These are phyloP conservation scores for Ascochyta rabiei DNA, from an alignment of 2,329 filamentous ascomycete genomes.

Conservation along the genomic window DNA sequence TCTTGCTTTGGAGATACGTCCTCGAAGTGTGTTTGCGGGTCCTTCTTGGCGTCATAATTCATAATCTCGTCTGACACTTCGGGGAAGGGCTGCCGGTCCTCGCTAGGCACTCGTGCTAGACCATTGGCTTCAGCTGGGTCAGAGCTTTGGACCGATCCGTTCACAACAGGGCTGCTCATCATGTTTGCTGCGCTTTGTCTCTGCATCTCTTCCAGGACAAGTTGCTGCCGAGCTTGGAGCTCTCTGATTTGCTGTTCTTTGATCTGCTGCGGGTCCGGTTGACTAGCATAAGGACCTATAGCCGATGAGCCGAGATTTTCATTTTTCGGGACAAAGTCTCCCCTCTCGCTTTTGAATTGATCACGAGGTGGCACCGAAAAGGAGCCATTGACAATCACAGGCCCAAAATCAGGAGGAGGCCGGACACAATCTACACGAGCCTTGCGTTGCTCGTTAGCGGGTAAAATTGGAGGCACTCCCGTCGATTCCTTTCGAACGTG, in stretches of 20 bases:
- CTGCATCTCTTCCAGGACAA: conserved; percentile 42
- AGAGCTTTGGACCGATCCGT: conserved; percentile 32
- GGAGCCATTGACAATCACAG: conserved; percentile 50
- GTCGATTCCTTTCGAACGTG: conserved; percentile 51
- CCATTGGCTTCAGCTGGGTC: conserved; percentile 28
- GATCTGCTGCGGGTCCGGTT: conserved; percentile 33
- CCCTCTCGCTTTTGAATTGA: conserved; percentile 31
- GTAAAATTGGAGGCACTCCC: conserved; percentile 22
- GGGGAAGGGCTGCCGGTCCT: conserved; percentile 36
- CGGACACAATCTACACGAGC: conserved; percentile 37
- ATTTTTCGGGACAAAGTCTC: conserved; percentile 28
- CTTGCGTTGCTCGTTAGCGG: conserved; percentile 28
- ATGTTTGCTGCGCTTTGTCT: conserved; percentile 35
- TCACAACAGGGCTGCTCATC: conserved; percentile 29
- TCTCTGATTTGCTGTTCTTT: conserved; percentile 35
- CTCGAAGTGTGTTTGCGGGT: conserved; percentile 29
- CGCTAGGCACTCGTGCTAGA: conserved; percentile 29
- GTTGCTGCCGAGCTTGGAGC: conserved; percentile 39
- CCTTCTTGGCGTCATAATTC: conserved; percentile 34
- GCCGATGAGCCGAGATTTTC: conserved; percentile 20
- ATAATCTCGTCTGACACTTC: conserved; percentile 36
- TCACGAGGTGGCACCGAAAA: conserved; percentile 40
- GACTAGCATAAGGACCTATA: conserved; percentile 35
- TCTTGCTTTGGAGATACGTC: conserved; percentile 40
- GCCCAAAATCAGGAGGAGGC: conserved; percentile 38